Evolutionary conservation across 176 grass and related monocot genomes (phyloP), one percentile per base, ranked within the genome.

Genomic region (Hsuehochloa calcarea): DNA sequence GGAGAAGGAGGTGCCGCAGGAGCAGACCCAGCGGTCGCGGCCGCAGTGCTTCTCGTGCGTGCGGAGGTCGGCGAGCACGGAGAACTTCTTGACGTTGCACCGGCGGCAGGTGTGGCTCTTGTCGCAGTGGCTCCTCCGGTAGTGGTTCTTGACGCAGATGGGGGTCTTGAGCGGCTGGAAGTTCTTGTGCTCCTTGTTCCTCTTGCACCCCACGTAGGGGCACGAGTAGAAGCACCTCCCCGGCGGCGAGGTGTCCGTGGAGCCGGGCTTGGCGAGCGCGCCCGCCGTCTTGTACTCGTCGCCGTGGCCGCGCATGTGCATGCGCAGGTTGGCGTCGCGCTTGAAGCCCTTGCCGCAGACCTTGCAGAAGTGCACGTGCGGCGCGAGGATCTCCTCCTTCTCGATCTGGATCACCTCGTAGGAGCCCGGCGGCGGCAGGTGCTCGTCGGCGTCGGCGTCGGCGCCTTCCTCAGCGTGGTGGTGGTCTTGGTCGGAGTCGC

Each of bases 221-320:
- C 96, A 99, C 1, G 96, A 99, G 91, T 94, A 99, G 40, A 83
- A 58, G 56, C 79, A 66, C 26, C 92, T 31, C 54, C 74, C 62
- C 47, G 58, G 5, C 6, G 73, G 63, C 12, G 49, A 20, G 8
- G 74, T 4, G 55, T 47, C 55, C 56, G 35, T 44, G 49, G 6
- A 29, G 14, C 52, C 47, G 31, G 89, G 91, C 72, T 84, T 90
- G 77, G 91, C 92, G 49, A 98, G 91, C 37, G 91, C 84, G 3
- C 91, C 89, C 23, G 92, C 77, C 10, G 86, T 87, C 83, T 91
- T 96, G 93, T 94, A 96, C 83, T 87, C 85, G 25, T 96, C 89
- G 38, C 93, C 96, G 65, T 99, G 96, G 59, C 91, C 96, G 45
- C 96, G 88, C 96, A 99, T 99, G 93, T 99, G 96, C 96, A 99